These are phyloP conservation scores for Urochloa ruziziensis DNA, from an alignment of 176 grass and related monocot species.

Conservation along the genomic window DNA sequence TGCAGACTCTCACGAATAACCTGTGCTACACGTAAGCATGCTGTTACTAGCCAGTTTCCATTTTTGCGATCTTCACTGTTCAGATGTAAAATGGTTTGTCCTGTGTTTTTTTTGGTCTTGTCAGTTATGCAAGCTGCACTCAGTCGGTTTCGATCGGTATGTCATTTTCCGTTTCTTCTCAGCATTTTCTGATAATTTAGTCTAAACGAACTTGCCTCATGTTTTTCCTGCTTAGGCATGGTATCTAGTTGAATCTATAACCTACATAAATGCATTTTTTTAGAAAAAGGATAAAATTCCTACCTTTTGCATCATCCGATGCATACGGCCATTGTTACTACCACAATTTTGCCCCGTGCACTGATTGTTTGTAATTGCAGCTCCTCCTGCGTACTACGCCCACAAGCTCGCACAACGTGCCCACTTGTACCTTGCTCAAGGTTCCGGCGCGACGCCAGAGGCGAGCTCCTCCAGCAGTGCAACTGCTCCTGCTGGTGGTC, in stretches of 20 bases:
- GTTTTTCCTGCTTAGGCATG: not conserved
- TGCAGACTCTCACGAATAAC: conserved; percentile 68
- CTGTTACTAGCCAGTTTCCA: not conserved
- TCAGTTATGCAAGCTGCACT: conserved; percentile 68
- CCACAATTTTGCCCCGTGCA: too few species aligned
- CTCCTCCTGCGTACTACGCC: conserved; percentile 57
- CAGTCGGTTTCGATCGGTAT: conserved; percentile 70
- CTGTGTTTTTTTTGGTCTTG: not conserved
- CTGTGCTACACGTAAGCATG: conserved; percentile 71
- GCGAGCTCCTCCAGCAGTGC: not conserved
- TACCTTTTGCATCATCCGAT: too few species aligned
- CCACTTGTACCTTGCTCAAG: conserved; percentile 40
- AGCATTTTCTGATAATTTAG: not conserved
- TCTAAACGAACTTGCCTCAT: not conserved
- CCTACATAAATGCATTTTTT: not conserved
- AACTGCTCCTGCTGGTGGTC: not conserved
- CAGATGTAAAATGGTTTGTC: not conserved
- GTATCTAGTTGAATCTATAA: not conserved
- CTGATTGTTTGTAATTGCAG: conserved; percentile 16
- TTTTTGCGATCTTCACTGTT: not conserved
- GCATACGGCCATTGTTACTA: too few species aligned
- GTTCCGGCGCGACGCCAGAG: not conserved
- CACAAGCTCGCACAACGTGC: conserved; percentile 59
- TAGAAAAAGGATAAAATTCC: too few species aligned
- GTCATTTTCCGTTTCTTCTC: not conserved